Base-by-base conservation (phyloP, 2,329 filamentous ascomycete species). In the Alternaria atra region DNA sequence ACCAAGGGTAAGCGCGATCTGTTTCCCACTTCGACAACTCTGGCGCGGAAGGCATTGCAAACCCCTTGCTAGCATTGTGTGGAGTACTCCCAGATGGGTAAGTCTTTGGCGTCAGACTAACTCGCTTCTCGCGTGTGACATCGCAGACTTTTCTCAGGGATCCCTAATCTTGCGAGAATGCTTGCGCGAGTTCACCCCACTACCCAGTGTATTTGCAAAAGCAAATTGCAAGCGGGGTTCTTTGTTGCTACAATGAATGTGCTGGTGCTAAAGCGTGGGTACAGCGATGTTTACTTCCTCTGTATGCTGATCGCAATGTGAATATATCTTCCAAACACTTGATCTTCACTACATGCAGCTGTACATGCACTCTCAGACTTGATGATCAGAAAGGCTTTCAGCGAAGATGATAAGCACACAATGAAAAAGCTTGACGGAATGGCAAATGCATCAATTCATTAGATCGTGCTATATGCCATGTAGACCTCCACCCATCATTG, bases 391-490 rank as follows among this genome's bases (percentile, higher is more conserved):
- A 44, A 23, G 25, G 27, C 42, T 46, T 17, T n/a, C 20, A 37
- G 46, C 13, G 25, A 15, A 47, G 12, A 47, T 17, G 7, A 15
- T 7, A 50, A 23, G 15, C 32, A 37, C 32, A 17, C 23, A 30
- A 17, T 10, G 4, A 17, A 12, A 35, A 32, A 23, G 5, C 13
- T 30, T 51, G 29, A n/a, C 3, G 15, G 35, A 23, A 34, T 65
- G 68, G 55, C 64, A 64, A 54, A 64, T 65, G 64, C 70, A 68
- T 60, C 70, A 71, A 67, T 68, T 72, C 70, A 66, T 69, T 72
- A 30, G 65, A 73, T 71, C 61, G 71, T 70, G 72, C 73, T 74
- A 72, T 74, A 62, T 71, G 60, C 69, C 69, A 59, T 63, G 60
- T 65, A 60, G 58, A 60, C 68, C 34, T 69, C 60, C 57, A 61